Percentiles rank a stretch among this genome's conserved stretches.
Conservation (phyloP, 192 early-diverging fungal species). For the Backusella tarrabulga region DNA sequence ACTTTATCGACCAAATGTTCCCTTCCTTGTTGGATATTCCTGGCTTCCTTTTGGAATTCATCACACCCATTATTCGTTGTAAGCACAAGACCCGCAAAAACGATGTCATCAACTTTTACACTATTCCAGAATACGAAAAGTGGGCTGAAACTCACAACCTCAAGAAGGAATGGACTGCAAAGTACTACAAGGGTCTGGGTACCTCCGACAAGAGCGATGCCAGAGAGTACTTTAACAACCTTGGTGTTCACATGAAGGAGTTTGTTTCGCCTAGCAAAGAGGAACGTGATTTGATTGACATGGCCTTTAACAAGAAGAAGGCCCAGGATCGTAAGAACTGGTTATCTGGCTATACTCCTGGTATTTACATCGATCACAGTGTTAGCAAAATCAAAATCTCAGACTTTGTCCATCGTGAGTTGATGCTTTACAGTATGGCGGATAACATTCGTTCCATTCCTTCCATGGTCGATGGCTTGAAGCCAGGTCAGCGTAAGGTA, state of each 20-base stretch:
- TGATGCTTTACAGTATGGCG: conserved; percentile 92
- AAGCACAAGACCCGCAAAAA: conserved; percentile 58
- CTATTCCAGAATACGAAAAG: conserved; percentile 87
- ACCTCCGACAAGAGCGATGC: conserved; percentile 82
- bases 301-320: conserved; percentile 96
- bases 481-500: conserved; percentile 97
- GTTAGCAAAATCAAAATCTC: conserved; percentile 71
- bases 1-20: conserved; percentile 93
- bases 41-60: conserved; percentile 92
- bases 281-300: conserved; percentile 82
- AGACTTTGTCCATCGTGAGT: conserved; percentile 95
- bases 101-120: conserved; percentile 75
- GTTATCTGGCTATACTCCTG: conserved; percentile 76
- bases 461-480: conserved; percentile 90
- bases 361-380: conserved; percentile 87
- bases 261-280: conserved; percentile 59
- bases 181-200: conserved; percentile 99
- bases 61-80: conserved; percentile 93
- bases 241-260: conserved; percentile 76
- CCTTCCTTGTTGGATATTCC: conserved; percentile 87
- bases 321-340: conserved; percentile 95
- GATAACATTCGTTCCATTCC: conserved; percentile 96
- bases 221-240: conserved; percentile 87
- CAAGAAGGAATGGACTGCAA: conserved; percentile 79
- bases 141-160: conserved; percentile 73